phyloP scores from a whole-genome alignment of 2,329 filamentous ascomycete genomes.

The Cercospora beticola region DNA sequence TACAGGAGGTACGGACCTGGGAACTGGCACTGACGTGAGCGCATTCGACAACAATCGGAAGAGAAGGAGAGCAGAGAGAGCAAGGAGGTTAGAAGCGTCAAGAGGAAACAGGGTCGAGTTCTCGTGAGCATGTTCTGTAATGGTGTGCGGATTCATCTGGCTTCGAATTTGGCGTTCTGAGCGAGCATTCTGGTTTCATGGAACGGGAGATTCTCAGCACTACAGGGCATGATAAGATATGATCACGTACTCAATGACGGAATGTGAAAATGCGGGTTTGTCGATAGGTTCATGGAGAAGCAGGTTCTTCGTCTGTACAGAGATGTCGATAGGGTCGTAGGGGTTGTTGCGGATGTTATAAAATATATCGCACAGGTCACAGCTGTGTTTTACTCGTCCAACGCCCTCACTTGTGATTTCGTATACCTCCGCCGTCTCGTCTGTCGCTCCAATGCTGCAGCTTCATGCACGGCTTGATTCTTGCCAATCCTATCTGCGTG shows the following conservation, averaged over 20 bases:
- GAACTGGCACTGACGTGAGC: slow-evolving; percentile 41
- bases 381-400: background rate
- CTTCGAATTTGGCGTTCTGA: slow-evolving; percentile 2
- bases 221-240: slow-evolving; percentile 1
- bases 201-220: background rate
- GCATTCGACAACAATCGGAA: slow-evolving; percentile 56
- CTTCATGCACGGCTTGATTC: slow-evolving; percentile 26
- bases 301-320: background rate
- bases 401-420: background rate
- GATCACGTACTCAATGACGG: background rate
- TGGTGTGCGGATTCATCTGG: background rate
- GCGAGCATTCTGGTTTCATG: slow-evolving; percentile 1
- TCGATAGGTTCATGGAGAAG: background rate
- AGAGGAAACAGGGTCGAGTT: slow-evolving; percentile 49
- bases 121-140: slow-evolving; percentile 35
- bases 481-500: slow-evolving; percentile 23
- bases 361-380: background rate
- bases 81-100: slow-evolving; percentile 40
- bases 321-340: background rate
- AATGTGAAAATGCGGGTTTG: background rate
- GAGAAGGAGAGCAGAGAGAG: slow-evolving; percentile 55
- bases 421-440: slow-evolving; percentile 16
- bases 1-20: slow-evolving; percentile 40
- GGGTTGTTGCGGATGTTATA: background rate
- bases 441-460: slow-evolving; percentile 26